Base-by-base conservation (phyloP, 148 eudicot genomes). In the Diospyros kaki region DNA sequence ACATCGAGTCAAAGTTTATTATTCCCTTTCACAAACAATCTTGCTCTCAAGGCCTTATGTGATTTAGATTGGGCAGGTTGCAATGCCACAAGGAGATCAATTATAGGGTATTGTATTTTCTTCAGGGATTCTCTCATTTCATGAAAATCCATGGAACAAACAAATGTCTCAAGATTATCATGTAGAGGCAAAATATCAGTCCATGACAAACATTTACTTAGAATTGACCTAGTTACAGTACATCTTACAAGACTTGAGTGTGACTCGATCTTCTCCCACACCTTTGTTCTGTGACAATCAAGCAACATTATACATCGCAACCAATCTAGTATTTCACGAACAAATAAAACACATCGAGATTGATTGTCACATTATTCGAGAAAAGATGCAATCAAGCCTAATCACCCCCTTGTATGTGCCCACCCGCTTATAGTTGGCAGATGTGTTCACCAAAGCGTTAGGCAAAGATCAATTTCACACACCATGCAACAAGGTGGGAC, bases 391-490 rank as follows among this genome's bases (percentile, higher is more conserved):
- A n/a, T 9, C 2, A 2, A 11, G 52, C 9, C 3, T 59, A 3
- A 17, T 59, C 4, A 28, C 10, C 5, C 15, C 65, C 44, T 43
- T 15, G 9, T 59, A 72, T 45, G 54, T 72, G 2, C 41, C 66
- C 58, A 58, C 43, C 5, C 10, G n/a, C 5, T 14, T 2, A 12
- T 42, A 72, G 10, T 45, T 72, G 3, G 55, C 53, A 9, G 44
- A 69, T 52, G 51, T 72, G 41, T 72, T 72, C 17, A 72, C 75
- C 8, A 72, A 72, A 55, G 11, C 54, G 14, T 59, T 59, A 4
- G 55, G 66, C 5, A 72, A 58, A 44, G 55, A 72, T 8, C 53
- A 59, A 58, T 72, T 72, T 38, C 2, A 1, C 5, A 9, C 42
- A 11, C 41, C 18, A 28, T 9, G 4, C 4, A 0, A 6, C 66